These are phyloP conservation scores for Apiospora pterosperma DNA, from an alignment of 2,329 filamentous ascomycete species.

Conservation along the genomic window DNA sequence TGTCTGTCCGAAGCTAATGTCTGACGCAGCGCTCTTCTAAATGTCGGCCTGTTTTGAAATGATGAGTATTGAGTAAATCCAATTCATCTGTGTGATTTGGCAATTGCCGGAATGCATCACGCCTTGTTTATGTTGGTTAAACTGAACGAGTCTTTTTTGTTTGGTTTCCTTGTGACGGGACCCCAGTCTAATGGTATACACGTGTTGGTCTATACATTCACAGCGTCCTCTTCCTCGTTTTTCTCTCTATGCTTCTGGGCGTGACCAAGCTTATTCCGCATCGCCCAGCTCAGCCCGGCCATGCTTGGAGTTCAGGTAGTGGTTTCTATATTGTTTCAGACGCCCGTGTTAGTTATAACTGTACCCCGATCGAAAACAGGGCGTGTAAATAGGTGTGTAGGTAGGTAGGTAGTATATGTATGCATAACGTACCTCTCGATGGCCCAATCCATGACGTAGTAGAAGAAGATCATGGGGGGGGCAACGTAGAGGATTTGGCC, in stretches of 20 bases:
- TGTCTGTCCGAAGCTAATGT: background rate
- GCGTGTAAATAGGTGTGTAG: background rate
- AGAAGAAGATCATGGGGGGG: constrained; percentile 72
- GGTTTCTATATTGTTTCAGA: constrained; percentile 8
- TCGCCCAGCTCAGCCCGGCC: constrained; percentile 11
- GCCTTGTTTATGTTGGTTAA: background rate
- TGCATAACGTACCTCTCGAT: constrained; percentile 65
- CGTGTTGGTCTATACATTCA: constrained; percentile 8
- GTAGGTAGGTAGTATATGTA: background rate
- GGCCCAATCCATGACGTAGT: constrained; percentile 86
- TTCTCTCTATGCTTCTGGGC: background rate
- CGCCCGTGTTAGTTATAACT: background rate
- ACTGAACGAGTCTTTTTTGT: background rate
- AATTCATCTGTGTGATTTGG: background rate
- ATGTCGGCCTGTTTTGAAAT: background rate
- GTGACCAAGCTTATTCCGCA: constrained; percentile 5
- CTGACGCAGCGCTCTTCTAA: background rate
- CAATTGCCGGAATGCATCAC: background rate
- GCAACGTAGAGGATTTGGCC: constrained; percentile 84
- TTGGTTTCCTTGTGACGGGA: background rate
- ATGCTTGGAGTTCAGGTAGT: constrained; percentile 13
- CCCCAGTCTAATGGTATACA: constrained; percentile 14
- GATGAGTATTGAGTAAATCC: no score
- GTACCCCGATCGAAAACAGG: background rate
- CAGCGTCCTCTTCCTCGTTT: background rate